A percentile compares a stretch with the other conserved stretches of the same genome.
Evolutionary conservation across 2,329 filamentous ascomycete genomes (phyloP).

Genomic region (Colletotrichum tropicicola): DNA sequence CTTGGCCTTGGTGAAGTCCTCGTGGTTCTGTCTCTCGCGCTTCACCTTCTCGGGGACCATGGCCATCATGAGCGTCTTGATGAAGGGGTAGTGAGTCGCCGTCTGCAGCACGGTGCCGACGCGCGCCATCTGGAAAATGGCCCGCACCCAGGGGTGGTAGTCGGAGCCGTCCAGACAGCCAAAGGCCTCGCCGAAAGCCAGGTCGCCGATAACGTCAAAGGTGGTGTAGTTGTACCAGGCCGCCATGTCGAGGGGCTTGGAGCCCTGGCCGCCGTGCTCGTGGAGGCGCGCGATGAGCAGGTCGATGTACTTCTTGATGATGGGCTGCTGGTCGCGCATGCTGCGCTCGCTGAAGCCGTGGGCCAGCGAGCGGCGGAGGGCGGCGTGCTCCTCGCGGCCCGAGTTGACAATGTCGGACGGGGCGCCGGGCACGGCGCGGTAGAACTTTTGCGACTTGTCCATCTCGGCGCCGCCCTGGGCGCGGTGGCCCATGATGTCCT

Average conservation of each 20-base stretch:
- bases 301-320: constrained; percentile 47
- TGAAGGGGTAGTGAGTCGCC: constrained; percentile 16
- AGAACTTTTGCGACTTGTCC: constrained; percentile 22
- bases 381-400: constrained; percentile 20
- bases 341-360: constrained; percentile 36
- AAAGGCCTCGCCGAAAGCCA: constrained; percentile 41
- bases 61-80: constrained; percentile 18
- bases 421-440: neutral
- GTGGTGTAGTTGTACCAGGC: constrained; percentile 39
- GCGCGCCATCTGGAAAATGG: constrained; percentile 35
- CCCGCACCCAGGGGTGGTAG: constrained; percentile 38
- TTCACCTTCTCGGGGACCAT: constrained; percentile 14
- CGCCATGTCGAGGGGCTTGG: constrained; percentile 33
- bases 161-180: constrained; percentile 34
- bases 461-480: constrained; percentile 20
- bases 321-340: constrained; percentile 35
- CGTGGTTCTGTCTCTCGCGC: constrained; percentile 3
- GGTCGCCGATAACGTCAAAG: constrained; percentile 42
- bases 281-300: constrained; percentile 47
- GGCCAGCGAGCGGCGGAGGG: constrained; percentile 28
- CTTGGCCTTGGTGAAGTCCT: constrained; percentile 10
- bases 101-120: constrained; percentile 12
- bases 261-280: constrained; percentile 35
- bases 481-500: constrained; percentile 49
- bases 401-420: constrained; percentile 31